Base-by-base conservation (phyloP, 2,329 filamentous ascomycete species). In the Hypoxylon sp. region DNA sequence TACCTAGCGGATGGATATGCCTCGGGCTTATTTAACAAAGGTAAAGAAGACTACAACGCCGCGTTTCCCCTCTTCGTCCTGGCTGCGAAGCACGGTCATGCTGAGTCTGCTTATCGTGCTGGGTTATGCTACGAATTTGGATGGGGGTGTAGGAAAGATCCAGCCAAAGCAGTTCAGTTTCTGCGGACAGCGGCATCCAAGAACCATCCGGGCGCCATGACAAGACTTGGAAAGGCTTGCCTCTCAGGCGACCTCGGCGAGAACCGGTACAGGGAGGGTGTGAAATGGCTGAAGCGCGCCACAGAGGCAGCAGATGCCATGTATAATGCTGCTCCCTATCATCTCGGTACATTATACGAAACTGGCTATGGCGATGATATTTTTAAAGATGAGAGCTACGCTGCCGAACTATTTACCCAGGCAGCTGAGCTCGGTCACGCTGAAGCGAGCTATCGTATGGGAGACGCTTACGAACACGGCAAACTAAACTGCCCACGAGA, bases 101-200 rank as follows among this genome's bases (percentile, higher is more conserved):
- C 96, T 51, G 96, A 99, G 82, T 96, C 96, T 62, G 94, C 91
- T 36, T 99, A 98, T 80, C 92, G 96, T 60, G 91, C 95, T 57
- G 96, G 92, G 14, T 85, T 99, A 61, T 98, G 94, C 82, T 98
- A 98, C 82, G 96, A 99, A 80, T 98, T 98, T 80, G 96, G 94
- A 68, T 99, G 96, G 96, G 96, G 96, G 43, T 97, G 91, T 75
- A 90, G 93, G 63, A 93, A 93, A 75, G 94, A 98, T 75, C 91
- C 92, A 63, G 89, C 91, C 53, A 98, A 98, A 81, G 95, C 96
- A 46, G 92, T 97, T 1, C 94, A 98, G 78, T 99, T 96, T 79
- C 92, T 97, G 77, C 91, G 95, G 60, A 91, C 92, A 68, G 92
- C 94, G 9, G 94, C 96, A 1, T 93, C 94, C 5, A 98, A 98